phyloP scores from a whole-genome alignment of 1,284 basidiomycete genomes.

The Mycosarcoma maydis region DNA sequence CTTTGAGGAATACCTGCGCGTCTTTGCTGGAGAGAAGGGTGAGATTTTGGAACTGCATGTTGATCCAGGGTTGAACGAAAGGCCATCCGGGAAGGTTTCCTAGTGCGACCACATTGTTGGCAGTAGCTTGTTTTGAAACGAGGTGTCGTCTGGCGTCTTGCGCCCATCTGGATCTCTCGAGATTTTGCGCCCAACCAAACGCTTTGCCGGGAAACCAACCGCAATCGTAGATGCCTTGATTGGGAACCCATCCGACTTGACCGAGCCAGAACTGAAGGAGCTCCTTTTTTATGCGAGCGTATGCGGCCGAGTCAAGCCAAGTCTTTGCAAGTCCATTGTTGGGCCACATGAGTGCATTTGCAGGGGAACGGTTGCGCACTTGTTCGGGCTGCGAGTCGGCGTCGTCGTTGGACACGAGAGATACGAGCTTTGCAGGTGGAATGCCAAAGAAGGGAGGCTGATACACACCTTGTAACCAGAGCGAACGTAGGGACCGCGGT shows the following conservation, averaged over 20 bases:
- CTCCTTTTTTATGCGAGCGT: slow-evolving; percentile 13
- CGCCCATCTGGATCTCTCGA: slow-evolving; percentile 17
- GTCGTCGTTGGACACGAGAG: slow-evolving; percentile 5
- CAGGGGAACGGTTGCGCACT: background rate
- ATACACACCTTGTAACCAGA: slow-evolving; percentile 27
- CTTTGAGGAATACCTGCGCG: slow-evolving; percentile 13
- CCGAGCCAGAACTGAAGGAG: slow-evolving; percentile 18
- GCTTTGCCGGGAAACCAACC: slow-evolving; percentile 44
- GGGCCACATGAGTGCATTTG: slow-evolving; percentile 25
- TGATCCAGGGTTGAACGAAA: slow-evolving; percentile 32
- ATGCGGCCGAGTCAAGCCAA: slow-evolving; percentile 11
- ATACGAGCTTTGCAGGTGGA: background rate
- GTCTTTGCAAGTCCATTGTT: slow-evolving; percentile 20
- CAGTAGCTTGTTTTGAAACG: background rate
- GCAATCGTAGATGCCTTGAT: slow-evolving; percentile 31
- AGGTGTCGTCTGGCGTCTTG: slow-evolving; percentile 3
- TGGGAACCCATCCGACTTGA: slow-evolving; percentile 32
- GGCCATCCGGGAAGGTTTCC: slow-evolving; percentile 32
- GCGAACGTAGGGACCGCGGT: slow-evolving; percentile 15
- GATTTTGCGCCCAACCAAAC: slow-evolving; percentile 17
- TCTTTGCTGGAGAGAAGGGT: slow-evolving; percentile 5
- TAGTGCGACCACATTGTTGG: background rate
- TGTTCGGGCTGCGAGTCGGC: slow-evolving; percentile 1
- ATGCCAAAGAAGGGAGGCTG: slow-evolving; percentile 29
- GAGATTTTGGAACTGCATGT: background rate